Evolutionary conservation across 2,329 filamentous ascomycete species (phyloP).

Genomic region (Aaosphaeria arxii): DNA sequence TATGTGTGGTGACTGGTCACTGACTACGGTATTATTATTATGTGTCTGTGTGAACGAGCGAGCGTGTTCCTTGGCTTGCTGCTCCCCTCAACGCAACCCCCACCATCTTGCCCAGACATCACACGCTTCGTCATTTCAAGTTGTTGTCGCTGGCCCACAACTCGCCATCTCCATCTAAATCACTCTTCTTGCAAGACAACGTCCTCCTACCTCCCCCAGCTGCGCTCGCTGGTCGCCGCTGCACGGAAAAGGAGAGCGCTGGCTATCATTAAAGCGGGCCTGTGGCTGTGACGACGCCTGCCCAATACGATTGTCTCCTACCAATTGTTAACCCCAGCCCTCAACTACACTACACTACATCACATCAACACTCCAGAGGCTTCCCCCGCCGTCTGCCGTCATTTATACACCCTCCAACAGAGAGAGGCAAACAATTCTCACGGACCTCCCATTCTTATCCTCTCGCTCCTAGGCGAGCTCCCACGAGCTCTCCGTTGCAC

Average conservation of each 20-base stretch:
- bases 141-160: background rate
- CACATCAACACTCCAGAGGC: background rate
- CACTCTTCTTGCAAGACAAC: background rate
- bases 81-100: no score
- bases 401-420: background rate
- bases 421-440: background rate
- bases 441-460: constrained; percentile 3
- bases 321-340: no score
- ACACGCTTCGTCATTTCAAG: no score
- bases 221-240: background rate
- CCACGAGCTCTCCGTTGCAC: constrained; percentile 6
- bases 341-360: no score
- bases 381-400: background rate
- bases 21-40: no score
- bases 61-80: no score
- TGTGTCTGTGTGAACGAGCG: no score
- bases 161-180: background rate
- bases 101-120: no score
- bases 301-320: background rate
- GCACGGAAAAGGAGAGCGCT: background rate
- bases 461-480: constrained; percentile 7
- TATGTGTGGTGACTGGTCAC: no score
- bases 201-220: background rate
- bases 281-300: background rate
- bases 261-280: background rate